Evolutionary conservation across 2,329 filamentous ascomycete genomes (phyloP).

Genomic region (Dactylellina parvicollis): DNA sequence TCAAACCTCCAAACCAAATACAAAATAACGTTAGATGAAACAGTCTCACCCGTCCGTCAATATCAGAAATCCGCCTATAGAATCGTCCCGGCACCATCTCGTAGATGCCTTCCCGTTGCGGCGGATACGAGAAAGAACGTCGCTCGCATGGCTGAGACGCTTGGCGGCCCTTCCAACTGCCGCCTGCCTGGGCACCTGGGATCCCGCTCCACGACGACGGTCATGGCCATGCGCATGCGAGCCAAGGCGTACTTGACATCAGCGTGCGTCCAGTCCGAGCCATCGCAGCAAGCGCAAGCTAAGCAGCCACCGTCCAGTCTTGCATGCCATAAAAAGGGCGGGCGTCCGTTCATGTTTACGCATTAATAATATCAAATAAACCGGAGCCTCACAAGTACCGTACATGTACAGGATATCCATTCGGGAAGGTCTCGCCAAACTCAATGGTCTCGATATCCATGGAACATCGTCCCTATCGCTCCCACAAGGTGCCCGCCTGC

Average conservation of each 20-base stretch:
- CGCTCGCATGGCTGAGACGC: neutral
- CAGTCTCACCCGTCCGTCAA: too few relatives aligned
- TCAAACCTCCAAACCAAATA: too few relatives aligned
- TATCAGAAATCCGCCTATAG: too few relatives aligned
- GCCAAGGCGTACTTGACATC: conserved; percentile 28
- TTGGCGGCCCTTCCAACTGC: neutral
- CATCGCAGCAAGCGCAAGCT: too few relatives aligned
- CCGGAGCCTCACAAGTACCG: too few relatives aligned
- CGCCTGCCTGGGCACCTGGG: neutral
- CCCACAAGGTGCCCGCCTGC: conserved; percentile 71
- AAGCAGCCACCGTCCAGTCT: neutral
- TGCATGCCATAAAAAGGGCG: conserved; percentile 5
- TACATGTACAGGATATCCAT: neutral
- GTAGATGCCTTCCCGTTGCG: conserved; percentile 6
- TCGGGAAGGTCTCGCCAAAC: neutral
- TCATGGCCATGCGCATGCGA: neutral
- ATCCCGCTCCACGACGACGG: neutral
- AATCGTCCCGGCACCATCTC: too few relatives aligned
- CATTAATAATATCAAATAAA: too few relatives aligned
- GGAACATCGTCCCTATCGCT: conserved; percentile 68
- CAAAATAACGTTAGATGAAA: too few relatives aligned
- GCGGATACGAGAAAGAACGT: neutral
- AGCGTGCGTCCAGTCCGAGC: conserved; percentile 14
- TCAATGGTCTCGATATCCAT: conserved; percentile 42
- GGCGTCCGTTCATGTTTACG: too few relatives aligned